phyloP scores from a whole-genome alignment of 371 early-diverging fungal genomes.

The Mortierella sp. region DNA sequence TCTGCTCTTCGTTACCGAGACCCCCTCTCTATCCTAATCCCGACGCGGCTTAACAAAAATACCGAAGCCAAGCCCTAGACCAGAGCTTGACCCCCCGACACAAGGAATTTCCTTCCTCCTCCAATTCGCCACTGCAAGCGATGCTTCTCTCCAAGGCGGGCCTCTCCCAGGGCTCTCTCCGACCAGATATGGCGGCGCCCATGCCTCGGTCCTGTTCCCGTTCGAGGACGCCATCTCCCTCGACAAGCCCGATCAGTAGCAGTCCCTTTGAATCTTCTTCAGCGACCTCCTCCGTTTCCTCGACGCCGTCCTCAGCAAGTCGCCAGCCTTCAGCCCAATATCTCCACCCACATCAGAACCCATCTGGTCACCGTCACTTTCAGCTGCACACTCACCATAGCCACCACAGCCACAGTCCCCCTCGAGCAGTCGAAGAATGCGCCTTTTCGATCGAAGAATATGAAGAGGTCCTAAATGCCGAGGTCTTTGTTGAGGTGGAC shows the following conservation, averaged over 20 bases:
- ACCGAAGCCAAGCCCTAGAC: no score
- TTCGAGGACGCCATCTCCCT: background rate
- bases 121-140: no score
- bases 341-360: constrained; percentile 1
- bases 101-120: no score
- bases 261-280: background rate
- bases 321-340: background rate
- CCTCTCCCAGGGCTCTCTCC: no score
- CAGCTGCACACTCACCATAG: constrained; percentile 4
- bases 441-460: constrained; percentile 68
- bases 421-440: constrained; percentile 7
- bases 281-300: background rate
- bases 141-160: no score
- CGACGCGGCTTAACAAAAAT: no score
- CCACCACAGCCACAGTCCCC: constrained; percentile 3
- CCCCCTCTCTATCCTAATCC: no score
- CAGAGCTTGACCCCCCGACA: no score
- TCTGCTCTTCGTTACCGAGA: no score
- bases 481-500: constrained; percentile 86
- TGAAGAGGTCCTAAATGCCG: constrained; percentile 82
- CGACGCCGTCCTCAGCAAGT: background rate
- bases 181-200: background rate
- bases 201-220: background rate
- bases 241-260: background rate
- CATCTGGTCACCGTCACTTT: background rate